Base-by-base conservation (phyloP, 2,329 filamentous ascomycete genomes). In the Pseudogymnoascus verrucosus region DNA sequence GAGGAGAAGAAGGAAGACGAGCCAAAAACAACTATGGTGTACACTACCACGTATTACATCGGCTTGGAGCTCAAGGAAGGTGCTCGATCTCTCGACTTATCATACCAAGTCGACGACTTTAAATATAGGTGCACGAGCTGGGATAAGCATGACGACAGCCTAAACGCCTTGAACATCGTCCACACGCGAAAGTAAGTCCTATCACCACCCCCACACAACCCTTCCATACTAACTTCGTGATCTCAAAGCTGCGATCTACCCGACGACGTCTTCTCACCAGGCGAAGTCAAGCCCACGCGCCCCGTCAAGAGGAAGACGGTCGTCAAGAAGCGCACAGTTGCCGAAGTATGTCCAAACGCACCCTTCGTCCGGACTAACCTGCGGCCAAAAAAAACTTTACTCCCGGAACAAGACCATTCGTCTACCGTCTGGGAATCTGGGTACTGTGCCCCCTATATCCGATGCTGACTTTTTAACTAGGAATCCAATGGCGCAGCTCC, bases 31-130 rank as follows among this genome's bases (percentile, higher is more conserved):
- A 71, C 70, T 11, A 70, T 71, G 63, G 78, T 98, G 28, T 96
- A 90, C 74, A 98, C 93, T 0, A 92, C 91, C 23, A 97, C 93
- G 1, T 93, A 93, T 75, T 99, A 98, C 73, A 91, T 99, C 72
- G 95, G 95, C 37, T 81, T 98, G 59, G 89, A 93, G 70, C 78
- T 97, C 63, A 82, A 82, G 39, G 84, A 88, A 79, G 88, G 83
- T 64, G 83, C 85, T 65, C 90, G 87, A 78, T 84, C 84, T 51
- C 82, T 93, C 61, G 89, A 93, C 74, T 84, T 93, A 23, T 89
- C 93, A 19, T 89, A 84, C 70, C 89, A 95, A 69, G 92, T 96
- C 28, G 84, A 89, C 62, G 87, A 91, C 63, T 99, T 97, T 80
- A 96, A 92, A 78, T 81, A 84, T n/a, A 83, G 89, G 62, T 96